phyloP scores from a whole-genome alignment of 2,329 filamentous ascomycete species.

The Pseudocercospora vitis region DNA sequence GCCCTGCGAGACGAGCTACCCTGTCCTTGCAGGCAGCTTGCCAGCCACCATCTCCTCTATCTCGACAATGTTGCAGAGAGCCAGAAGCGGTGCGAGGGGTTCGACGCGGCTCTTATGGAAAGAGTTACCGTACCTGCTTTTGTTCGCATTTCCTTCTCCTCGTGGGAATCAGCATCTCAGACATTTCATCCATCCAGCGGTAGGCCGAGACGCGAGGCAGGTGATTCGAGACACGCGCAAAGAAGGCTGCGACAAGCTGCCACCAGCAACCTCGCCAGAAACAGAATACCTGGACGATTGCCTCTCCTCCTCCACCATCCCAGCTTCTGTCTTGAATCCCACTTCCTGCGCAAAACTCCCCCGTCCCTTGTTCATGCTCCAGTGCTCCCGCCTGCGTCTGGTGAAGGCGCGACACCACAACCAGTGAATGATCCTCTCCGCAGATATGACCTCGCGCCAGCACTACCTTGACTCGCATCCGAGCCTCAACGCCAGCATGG shows the following conservation, averaged over 20 bases:
- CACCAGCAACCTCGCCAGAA: neutral
- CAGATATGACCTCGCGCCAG: slow-evolving; percentile 25
- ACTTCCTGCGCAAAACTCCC: slow-evolving; percentile 4
- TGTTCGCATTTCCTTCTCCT: slow-evolving; percentile 1
- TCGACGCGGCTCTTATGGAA: neutral
- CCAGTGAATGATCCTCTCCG: slow-evolving; percentile 23
- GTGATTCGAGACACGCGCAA: neutral
- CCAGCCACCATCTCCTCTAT: neutral
- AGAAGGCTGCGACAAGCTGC: slow-evolving; percentile 2
- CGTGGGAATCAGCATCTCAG: neutral
- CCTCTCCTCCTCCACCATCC: slow-evolving; percentile 4
- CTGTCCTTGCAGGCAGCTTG: neutral
- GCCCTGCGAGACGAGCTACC: too few relatives aligned
- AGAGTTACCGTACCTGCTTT: slow-evolving; percentile 1
- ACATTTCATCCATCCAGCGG: neutral
- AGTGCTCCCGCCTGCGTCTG: slow-evolving; percentile 9
- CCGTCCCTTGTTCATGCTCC: slow-evolving; percentile 8
- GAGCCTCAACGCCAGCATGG: slow-evolving; percentile 60
- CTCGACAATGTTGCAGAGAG: neutral
- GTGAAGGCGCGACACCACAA: slow-evolving; percentile 11
- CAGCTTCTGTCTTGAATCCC: slow-evolving; percentile 16
- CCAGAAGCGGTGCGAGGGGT: slow-evolving; percentile 6
- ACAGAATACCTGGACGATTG: slow-evolving; percentile 1
- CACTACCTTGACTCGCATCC: slow-evolving; percentile 49
- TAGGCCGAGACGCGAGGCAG: slow-evolving; percentile 6